Evolutionary conservation across 2,329 filamentous ascomycete genomes (phyloP).

Genomic region (Monilinia polystroma): DNA sequence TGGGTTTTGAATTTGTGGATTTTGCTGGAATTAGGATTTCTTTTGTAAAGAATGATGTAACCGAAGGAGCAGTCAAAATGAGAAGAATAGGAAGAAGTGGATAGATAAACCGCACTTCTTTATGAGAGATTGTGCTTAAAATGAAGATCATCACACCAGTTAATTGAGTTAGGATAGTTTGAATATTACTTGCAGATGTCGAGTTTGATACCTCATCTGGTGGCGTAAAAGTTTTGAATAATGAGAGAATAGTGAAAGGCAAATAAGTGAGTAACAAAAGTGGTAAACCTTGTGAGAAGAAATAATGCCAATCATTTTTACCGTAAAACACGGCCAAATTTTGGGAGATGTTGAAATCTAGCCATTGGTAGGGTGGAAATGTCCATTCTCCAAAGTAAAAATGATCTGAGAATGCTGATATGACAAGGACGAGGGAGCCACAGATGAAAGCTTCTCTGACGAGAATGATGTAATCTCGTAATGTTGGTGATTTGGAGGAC

Average conservation of each 20-base stretch:
- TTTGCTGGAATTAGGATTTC: constrained; percentile 30
- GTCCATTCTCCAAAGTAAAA: constrained; percentile 83
- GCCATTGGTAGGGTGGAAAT: constrained; percentile 81
- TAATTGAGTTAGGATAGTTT: constrained; percentile 51
- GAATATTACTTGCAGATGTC: constrained; percentile 40
- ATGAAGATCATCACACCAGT: constrained; percentile 54
- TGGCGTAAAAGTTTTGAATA: constrained; percentile 38
- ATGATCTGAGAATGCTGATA: constrained; percentile 69
- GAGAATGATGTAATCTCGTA: constrained; percentile 49
- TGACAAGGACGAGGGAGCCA: constrained; percentile 57
- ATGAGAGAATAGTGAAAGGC: constrained; percentile 69
- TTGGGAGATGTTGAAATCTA: constrained; percentile 88
- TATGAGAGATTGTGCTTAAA: constrained; percentile 83
- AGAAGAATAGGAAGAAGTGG: constrained; percentile 86
- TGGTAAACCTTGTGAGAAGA: constrained; percentile 84
- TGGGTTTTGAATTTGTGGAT: constrained; percentile 28
- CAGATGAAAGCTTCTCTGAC: constrained; percentile 64
- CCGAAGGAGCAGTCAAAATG: constrained; percentile 68
- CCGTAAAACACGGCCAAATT: constrained; percentile 92
- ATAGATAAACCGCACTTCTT: constrained; percentile 96
- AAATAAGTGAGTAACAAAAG: constrained; percentile 80
- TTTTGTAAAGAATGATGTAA: constrained; percentile 54
- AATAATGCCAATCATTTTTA: constrained; percentile 83
- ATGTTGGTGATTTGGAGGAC: constrained; percentile 16
- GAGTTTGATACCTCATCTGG: background rate